phyloP scores from a whole-genome alignment of 345 rosid genomes.

The Ceriops tagal region DNA sequence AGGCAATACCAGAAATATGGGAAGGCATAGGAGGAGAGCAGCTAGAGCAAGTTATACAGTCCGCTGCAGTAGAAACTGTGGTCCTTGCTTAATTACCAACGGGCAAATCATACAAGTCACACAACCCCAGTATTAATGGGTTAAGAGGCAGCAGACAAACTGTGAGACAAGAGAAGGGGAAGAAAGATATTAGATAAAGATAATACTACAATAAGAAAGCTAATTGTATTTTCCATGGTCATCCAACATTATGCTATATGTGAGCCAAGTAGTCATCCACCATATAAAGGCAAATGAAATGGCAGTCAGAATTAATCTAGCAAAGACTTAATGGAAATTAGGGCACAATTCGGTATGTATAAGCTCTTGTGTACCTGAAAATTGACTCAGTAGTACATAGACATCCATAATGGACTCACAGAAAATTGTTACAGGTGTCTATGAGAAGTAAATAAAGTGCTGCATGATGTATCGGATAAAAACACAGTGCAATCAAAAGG shows the following conservation, averaged over 20 bases:
- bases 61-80: constrained; percentile 50
- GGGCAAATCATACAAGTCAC: neutral
- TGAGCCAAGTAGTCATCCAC: neutral
- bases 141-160: neutral
- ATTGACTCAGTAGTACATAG: neutral
- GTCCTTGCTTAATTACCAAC: constrained; percentile 47
- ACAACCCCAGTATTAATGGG: constrained; percentile 1
- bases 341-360: neutral
- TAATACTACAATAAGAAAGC: neutral
- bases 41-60: constrained; percentile 53
- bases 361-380: neutral
- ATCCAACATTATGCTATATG: neutral
- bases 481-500: constrained; percentile 6
- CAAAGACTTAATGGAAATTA: neutral
- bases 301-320: neutral
- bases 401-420: constrained; percentile 5
- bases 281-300: neutral
- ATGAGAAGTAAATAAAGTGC: neutral
- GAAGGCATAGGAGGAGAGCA: constrained; percentile 50
- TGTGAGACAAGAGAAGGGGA: neutral
- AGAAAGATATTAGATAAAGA: neutral
- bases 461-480: neutral
- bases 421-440: constrained; percentile 8
- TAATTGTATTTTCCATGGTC: neutral
- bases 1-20: constrained; percentile 83